A percentile compares a stretch with the other conserved stretches of the same genome.
phyloP scores from a whole-genome alignment of 306 rosid genomes.

The Cyamopsis tetragonoloba region DNA sequence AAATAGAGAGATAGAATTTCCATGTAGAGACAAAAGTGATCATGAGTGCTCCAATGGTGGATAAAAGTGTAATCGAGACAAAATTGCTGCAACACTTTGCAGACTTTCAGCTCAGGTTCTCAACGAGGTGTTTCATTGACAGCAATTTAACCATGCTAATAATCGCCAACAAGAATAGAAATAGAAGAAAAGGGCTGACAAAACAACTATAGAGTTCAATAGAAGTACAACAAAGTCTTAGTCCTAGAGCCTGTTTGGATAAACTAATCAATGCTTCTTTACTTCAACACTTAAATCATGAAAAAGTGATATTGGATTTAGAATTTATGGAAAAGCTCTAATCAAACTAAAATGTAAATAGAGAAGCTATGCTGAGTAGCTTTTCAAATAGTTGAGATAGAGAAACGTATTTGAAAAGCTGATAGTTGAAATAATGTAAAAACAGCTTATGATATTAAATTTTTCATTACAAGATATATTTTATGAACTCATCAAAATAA shows the following conservation, averaged over 20 bases:
- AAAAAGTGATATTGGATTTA: too few relatives aligned
- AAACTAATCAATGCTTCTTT: too few relatives aligned
- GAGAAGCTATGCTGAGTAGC: too few relatives aligned
- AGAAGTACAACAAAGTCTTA: neutral
- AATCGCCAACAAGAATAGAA: neutral
- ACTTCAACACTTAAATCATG: too few relatives aligned
- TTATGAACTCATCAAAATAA: too few relatives aligned
- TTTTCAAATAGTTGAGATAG: too few relatives aligned
- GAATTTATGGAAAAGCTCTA: too few relatives aligned
- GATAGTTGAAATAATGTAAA: too few relatives aligned
- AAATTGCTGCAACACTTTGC: neutral
- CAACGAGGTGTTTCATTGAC: neutral
- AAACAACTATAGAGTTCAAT: neutral
- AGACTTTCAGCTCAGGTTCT: neutral
- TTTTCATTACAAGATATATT: slow-evolving; percentile 7
- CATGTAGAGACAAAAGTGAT: neutral
- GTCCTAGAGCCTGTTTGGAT: too few relatives aligned
- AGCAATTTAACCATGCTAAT: neutral
- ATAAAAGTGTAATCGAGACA: neutral
- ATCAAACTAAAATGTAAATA: too few relatives aligned
- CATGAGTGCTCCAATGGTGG: neutral
- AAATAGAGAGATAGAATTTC: neutral
- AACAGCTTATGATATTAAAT: too few relatives aligned
- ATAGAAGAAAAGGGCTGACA: neutral
- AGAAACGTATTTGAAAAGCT: too few relatives aligned